Evolutionary conservation across 768 basidiomycete species (phyloP).

Genomic region (Bullera alba): DNA sequence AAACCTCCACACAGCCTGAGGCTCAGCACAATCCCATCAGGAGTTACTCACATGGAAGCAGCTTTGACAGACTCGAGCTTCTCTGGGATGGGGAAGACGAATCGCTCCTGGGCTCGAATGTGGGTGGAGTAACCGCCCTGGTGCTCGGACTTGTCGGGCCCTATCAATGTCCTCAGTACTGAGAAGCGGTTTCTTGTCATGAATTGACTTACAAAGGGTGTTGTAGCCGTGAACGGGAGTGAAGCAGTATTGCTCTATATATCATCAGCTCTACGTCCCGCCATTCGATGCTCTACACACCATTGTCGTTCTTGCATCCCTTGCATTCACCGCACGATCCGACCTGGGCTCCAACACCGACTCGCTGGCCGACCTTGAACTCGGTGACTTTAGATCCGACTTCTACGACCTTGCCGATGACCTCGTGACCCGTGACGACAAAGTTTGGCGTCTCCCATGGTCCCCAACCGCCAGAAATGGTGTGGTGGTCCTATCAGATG

Average conservation of each 20-base stretch:
- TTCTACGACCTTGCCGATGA: constrained; percentile 43
- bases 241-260: constrained; percentile 36
- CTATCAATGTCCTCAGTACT: constrained; percentile 5
- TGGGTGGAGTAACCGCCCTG: constrained; percentile 53
- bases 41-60: constrained; percentile 53
- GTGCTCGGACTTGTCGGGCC: constrained; percentile 46
- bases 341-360: constrained; percentile 54
- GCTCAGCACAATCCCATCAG: no score
- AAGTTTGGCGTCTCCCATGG: constrained; percentile 35
- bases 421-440: constrained; percentile 45
- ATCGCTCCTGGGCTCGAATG: constrained; percentile 50
- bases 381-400: constrained; percentile 39
- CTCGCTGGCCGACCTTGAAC: constrained; percentile 53
- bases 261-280: constrained; percentile 1
- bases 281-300: constrained; percentile 23
- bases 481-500: constrained; percentile 42
- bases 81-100: constrained; percentile 58
- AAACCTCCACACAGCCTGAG: constrained; percentile 56
- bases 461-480: constrained; percentile 45
- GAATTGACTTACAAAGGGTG: constrained; percentile 21
- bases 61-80: constrained; percentile 53
- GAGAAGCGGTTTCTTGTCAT: background rate
- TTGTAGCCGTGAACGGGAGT: constrained; percentile 42
- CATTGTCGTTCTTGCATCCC: constrained; percentile 53
- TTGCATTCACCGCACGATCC: constrained; percentile 54